Base-by-base conservation (phyloP, 306 rosid genomes). In the Dryas octopetala region DNA sequence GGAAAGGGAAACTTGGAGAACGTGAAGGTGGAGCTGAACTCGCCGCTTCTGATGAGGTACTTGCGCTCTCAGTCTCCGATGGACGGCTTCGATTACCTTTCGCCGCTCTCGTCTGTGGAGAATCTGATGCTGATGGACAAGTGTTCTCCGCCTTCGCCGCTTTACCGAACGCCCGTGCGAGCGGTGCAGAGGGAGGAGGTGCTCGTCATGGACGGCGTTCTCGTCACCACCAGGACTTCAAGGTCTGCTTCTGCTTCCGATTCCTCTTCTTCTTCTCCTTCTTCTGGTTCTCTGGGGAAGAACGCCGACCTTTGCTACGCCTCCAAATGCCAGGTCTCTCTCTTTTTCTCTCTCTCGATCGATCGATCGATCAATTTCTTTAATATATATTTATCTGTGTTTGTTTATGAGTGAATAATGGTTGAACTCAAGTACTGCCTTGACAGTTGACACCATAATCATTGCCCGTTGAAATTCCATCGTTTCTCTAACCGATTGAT, bases 121-220 rank as follows among this genome's bases (percentile, higher is more conserved):
- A 91, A 91, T 71, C 50, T 88, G 76, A 74, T 80, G 64, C 76
- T 54, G 8, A 54, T 66, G 79, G 47, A 55, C 28, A 28, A 49
- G 74, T 49, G 45, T 7, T 68, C 91, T 61, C 79, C 88, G 77
- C 46, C 75, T 15, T 54, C 58, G 66, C 62, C 71, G 19, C 58
- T 63, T 52, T 91, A 85, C 79, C 9, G 89, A 58, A 73, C 91
- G 55, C 89, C 87, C 23, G 85, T 86, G 17, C 83, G 84, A 80
- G 87, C 65, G 11, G 90, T 68, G 77, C 68, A 70, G 57, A 74
- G 83, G 2, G 97, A 91, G 63, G 97, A 91, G 54, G 88, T 84
- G 38, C 43, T 91, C 43, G 94, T 91, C 67, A 91, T 91, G 83
- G 92, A 91, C 79, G 97, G 80, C 9, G 82, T 91, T 74, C 85